Conservation (phyloP, 2,329 filamentous ascomycete species). For the Alternaria tenuissima region DNA sequence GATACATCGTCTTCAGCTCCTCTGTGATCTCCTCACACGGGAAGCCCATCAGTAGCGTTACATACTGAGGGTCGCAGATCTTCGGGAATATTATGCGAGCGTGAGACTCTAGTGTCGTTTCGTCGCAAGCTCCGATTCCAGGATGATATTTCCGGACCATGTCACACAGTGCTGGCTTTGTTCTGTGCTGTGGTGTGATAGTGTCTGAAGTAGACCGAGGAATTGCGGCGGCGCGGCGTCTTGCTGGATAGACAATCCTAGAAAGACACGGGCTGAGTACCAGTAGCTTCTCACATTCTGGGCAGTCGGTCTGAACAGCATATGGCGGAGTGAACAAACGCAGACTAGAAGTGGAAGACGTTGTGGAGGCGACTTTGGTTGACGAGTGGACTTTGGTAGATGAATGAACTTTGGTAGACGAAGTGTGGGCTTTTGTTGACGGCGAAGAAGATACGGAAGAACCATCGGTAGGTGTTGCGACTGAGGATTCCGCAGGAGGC, state of each 20-base stretch:
- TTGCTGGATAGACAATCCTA: conserved; percentile 9
- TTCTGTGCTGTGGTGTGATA: neutral
- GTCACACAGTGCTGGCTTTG: conserved; percentile 8
- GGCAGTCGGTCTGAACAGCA: neutral
- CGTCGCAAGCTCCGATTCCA: conserved; percentile 5
- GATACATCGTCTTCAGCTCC: neutral
- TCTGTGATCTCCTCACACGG: conserved; percentile 7
- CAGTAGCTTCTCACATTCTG: neutral
- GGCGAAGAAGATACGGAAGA: neutral
- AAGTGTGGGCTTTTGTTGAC: neutral
- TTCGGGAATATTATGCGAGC: conserved; percentile 2
- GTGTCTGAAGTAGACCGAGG: neutral
- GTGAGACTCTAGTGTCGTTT: neutral
- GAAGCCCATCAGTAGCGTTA: conserved; percentile 6
- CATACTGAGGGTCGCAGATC: conserved; percentile 8
- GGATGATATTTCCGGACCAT: conserved; percentile 12
- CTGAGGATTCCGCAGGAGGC: neutral
- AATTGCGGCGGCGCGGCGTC: neutral
- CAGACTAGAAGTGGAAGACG: neutral
- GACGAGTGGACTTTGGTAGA: neutral
- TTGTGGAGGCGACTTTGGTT: neutral
- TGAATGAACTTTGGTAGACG: neutral
- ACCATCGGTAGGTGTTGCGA: neutral
- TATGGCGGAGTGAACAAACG: conserved; percentile 1
- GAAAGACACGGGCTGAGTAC: conserved; percentile 10